Percentiles rank a stretch among this genome's conserved stretches.
Evolutionary conservation across 108 stramenopile species (phyloP).

Genomic region (Cyclotella distinguenda): DNA sequence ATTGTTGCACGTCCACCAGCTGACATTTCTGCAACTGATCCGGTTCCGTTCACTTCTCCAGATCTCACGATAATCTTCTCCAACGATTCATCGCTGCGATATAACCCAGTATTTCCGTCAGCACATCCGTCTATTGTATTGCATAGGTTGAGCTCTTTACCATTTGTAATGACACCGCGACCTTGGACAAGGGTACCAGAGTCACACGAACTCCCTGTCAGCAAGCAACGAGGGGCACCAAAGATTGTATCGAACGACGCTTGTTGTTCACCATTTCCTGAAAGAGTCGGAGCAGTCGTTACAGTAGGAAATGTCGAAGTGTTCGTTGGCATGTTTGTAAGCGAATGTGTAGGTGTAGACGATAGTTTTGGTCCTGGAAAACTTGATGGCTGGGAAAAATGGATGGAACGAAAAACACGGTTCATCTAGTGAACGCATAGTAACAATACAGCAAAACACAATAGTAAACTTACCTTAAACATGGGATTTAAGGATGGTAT

Average conservation of each 20-base stretch:
- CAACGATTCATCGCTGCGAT: background rate
- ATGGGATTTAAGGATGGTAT: too few species aligned
- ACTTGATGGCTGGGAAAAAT: background rate
- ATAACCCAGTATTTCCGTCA: background rate
- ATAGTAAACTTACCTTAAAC: background rate
- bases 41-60: background rate
- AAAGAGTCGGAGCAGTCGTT: background rate
- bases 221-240: too few species aligned
- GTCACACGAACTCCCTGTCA: too few species aligned
- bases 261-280: background rate
- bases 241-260: conserved; percentile 3
- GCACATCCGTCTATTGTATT: background rate
- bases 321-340: background rate
- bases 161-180: background rate
- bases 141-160: background rate
- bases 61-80: background rate
- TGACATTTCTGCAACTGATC: background rate
- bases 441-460: background rate
- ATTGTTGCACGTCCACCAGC: conserved; percentile 1
- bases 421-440: background rate
- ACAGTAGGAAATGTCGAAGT: background rate
- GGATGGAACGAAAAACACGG: background rate
- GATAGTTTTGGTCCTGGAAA: background rate
- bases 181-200: too few species aligned
- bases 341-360: background rate